Conservation (phyloP, 78 protist genomes). For the Fonticula alba region DNA sequence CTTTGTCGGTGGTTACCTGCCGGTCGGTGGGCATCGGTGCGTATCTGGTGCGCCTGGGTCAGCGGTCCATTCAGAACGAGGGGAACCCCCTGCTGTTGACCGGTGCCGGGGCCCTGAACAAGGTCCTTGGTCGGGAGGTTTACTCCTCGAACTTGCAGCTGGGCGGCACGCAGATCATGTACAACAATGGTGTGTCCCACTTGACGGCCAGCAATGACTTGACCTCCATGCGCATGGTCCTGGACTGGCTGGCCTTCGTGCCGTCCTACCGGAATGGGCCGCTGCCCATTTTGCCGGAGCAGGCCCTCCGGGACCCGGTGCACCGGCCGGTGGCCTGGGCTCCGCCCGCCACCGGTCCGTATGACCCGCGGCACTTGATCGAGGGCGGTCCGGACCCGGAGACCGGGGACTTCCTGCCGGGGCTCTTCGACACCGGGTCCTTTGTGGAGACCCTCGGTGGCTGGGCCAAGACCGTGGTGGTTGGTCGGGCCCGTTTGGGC, state of each 20-base stretch:
- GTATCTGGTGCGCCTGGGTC: conserved; percentile 86
- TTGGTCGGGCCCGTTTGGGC: conserved; percentile 88
- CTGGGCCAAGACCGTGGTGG: conserved; percentile 89
- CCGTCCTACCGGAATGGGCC: conserved; percentile 23
- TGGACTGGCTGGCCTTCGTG: conserved; percentile 71
- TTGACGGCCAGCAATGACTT: conserved; percentile 47
- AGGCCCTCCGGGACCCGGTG: conserved; percentile 44
- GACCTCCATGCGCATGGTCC: conserved; percentile 39
- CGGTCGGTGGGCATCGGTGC: conserved; percentile 96
- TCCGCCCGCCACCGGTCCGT: conserved; percentile 45
- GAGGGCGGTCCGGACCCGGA: conserved; percentile 27
- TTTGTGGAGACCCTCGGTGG: conserved; percentile 63
- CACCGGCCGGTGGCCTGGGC: conserved; percentile 41
- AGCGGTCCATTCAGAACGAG: conserved; percentile 50
- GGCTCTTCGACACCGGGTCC: conserved; percentile 78
- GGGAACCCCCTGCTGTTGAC: conserved; percentile 77
- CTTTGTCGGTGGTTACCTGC: conserved; percentile 73
- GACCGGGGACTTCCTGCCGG: conserved; percentile 30
- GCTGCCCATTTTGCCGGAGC: conserved; percentile 31
- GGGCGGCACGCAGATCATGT: conserved; percentile 91
- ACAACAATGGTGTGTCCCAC: conserved; percentile 86
- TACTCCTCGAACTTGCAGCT: conserved; percentile 79
- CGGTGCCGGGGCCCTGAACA: conserved; percentile 85
- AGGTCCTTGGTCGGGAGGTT: conserved; percentile 72
- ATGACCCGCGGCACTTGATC: conserved; percentile 69